Conservation (phyloP, 257 asterid species). For the Nicotiana benthamiana region DNA sequence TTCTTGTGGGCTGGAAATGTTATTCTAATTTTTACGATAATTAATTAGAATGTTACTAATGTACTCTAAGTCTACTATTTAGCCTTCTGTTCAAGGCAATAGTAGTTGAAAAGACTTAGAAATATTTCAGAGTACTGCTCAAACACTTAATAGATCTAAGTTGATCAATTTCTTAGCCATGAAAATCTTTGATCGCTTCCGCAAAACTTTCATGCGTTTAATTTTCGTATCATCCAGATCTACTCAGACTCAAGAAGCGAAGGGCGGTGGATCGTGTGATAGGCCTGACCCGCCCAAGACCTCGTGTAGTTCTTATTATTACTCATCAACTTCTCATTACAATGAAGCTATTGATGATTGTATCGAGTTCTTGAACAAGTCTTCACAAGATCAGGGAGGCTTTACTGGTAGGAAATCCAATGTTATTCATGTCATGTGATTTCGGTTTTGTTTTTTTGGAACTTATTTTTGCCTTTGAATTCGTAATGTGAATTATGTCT, state of each 20-base stretch:
- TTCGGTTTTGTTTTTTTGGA: neutral
- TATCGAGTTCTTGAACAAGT: constrained; percentile 66
- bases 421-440: constrained; percentile 16
- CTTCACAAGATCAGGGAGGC: constrained; percentile 27
- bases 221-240: constrained; percentile 21
- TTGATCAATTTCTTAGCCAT: constrained; percentile 17
- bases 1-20: neutral
- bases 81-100: neutral
- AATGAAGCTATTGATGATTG: constrained; percentile 74
- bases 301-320: constrained; percentile 51
- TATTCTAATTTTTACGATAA: neutral
- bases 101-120: neutral
- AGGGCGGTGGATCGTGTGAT: too few species aligned
- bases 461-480: neutral
- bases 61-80: too few species aligned
- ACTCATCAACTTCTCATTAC: constrained; percentile 48
- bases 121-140: neutral
- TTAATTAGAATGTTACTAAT: too few species aligned
- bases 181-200: constrained; percentile 51
- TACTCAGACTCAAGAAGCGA: neutral
- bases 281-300: constrained; percentile 59
- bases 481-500: too few species aligned
- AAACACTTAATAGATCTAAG: neutral
- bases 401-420: constrained; percentile 25
- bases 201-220: constrained; percentile 51